Conservation (phyloP, 2,329 filamentous ascomycete species). For the Juglanconis sp. region DNA sequence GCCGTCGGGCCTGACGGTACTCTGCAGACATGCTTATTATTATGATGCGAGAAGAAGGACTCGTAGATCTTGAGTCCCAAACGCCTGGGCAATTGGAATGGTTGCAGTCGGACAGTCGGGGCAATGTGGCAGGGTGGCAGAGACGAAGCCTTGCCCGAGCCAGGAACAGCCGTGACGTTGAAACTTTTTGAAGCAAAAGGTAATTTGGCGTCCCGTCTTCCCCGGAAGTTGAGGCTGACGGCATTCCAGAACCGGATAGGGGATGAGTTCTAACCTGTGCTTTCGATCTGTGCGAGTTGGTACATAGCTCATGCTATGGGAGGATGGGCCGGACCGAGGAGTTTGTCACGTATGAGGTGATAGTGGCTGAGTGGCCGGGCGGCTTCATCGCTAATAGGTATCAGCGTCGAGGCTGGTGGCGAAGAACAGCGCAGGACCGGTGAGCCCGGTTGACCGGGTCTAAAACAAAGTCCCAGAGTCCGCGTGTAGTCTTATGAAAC, state of each 20-base stretch:
- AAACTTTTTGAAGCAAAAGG: slow-evolving; percentile 10
- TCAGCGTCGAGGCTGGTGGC: not conserved
- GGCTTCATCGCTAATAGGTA: not conserved
- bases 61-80: not conserved
- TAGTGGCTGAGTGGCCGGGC: not conserved
- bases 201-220: slow-evolving; percentile 4
- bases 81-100: not conserved
- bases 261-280: not conserved
- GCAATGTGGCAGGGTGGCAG: not conserved
- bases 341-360: not conserved
- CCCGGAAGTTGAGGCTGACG: not conserved
- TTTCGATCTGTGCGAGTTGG: not conserved
- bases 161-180: slow-evolving; percentile 13
- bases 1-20: no score
- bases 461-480: not conserved
- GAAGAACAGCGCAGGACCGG: not conserved
- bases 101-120: not conserved
- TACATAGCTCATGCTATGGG: not conserved
- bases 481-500: not conserved
- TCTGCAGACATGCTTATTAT: no score
- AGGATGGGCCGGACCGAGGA: not conserved
- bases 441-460: not conserved
- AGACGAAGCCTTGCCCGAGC: not conserved
- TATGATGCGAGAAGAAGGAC: not conserved
- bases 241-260: not conserved